phyloP scores from a whole-genome alignment of 495 filamentous ascomycete genomes.

The Talaromyces trachyspermus region DNA sequence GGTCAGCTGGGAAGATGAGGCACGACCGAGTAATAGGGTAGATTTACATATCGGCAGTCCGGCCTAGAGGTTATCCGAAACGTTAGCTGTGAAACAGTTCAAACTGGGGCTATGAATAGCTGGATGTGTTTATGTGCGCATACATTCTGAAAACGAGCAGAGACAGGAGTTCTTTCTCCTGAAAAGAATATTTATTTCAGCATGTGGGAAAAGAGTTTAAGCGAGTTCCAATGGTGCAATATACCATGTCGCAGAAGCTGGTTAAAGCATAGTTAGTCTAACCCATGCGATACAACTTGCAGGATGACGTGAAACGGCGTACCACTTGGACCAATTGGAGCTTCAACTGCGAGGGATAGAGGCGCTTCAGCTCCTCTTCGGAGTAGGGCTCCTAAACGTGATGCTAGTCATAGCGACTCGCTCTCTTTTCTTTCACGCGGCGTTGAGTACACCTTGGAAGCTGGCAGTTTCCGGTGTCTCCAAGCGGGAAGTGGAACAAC shows the following conservation, averaged over 20 bases:
- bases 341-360: slow-evolving; percentile 75
- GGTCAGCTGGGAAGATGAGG: slow-evolving; percentile 2
- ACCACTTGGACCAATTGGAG: slow-evolving; percentile 86
- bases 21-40: slow-evolving; percentile 7
- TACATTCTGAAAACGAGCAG: slow-evolving; percentile 78
- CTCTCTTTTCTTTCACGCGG: too few species aligned
- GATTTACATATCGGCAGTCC: slow-evolving; percentile 64
- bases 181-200: slow-evolving; percentile 4
- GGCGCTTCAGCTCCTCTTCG: slow-evolving; percentile 65
- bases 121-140: slow-evolving; percentile 12
- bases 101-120: background rate
- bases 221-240: slow-evolving; percentile 1
- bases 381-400: slow-evolving; percentile 69
- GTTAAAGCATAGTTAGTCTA: slow-evolving; percentile 12
- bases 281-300: background rate
- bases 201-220: background rate
- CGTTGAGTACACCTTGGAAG: too few species aligned
- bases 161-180: slow-evolving; percentile 82
- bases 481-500: too few species aligned
- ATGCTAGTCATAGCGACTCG: slow-evolving; percentile 63
- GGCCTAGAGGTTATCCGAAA: slow-evolving; percentile 34
- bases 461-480: too few species aligned
- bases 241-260: slow-evolving; percentile 78
- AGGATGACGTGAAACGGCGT: slow-evolving; percentile 20
- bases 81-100: slow-evolving; percentile 5